Evolutionary conservation across 495 filamentous ascomycete species (phyloP).

Genomic region (Talaromyces ruber): DNA sequence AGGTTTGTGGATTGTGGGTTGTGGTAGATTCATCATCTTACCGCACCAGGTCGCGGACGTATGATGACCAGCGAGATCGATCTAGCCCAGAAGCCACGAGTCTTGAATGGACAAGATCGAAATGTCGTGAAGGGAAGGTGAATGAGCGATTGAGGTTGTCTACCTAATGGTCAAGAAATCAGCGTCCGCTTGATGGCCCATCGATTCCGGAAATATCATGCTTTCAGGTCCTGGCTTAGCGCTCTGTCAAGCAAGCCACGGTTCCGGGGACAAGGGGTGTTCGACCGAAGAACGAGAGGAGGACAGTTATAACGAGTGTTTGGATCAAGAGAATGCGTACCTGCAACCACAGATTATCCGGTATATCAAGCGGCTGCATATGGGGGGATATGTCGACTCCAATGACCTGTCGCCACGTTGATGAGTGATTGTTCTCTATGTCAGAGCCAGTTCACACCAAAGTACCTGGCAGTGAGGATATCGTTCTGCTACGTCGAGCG

Average conservation of each 20-base stretch:
- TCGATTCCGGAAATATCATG: not conserved
- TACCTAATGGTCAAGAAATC: slow-evolving; percentile 34
- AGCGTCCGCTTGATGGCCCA: slow-evolving; percentile 10
- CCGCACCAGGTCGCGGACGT: slow-evolving; percentile 70
- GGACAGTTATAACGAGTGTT: not conserved
- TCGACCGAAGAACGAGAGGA: not conserved
- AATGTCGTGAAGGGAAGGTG: slow-evolving; percentile 66
- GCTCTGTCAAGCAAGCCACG: not conserved
- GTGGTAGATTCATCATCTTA: slow-evolving; percentile 15
- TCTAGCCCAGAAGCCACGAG: slow-evolving; percentile 75
- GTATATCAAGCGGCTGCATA: slow-evolving; percentile 58
- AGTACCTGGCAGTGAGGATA: slow-evolving; percentile 69
- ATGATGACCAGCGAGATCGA: slow-evolving; percentile 63
- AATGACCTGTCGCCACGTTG: slow-evolving; percentile 48
- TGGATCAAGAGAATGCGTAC: slow-evolving; percentile 21
- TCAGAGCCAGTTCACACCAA: not conserved
- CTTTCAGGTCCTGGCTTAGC: not conserved
- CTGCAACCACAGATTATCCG: slow-evolving; percentile 65
- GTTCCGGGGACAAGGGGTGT: not conserved
- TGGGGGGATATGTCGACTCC: slow-evolving; percentile 75
- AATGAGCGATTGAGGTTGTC: slow-evolving; percentile 74
- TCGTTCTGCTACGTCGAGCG: slow-evolving; percentile 51
- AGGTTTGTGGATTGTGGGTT: not conserved
- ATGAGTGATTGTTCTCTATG: not conserved
- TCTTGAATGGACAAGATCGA: slow-evolving; percentile 85